Percentiles rank a stretch among this genome's conserved stretches.
phyloP scores from a whole-genome alignment of 805 yeast species.

The Yarrowia sp. region DNA sequence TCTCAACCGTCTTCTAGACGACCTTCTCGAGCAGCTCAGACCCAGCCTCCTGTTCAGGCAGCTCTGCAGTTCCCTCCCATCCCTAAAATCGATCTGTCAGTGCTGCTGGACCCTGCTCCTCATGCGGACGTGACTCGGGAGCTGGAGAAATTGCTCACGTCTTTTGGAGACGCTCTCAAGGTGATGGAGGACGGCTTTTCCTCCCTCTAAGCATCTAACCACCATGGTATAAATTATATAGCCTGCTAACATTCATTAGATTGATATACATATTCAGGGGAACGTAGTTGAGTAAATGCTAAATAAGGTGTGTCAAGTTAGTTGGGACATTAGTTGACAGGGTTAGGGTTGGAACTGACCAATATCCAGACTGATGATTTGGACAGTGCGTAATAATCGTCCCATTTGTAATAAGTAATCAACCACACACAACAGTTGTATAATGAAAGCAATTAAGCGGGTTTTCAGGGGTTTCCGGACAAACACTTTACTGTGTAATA shows the following conservation, averaged over 20 bases:
- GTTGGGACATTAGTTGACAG: not conserved
- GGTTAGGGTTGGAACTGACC: not conserved
- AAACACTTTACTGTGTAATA: too few relatives aligned
- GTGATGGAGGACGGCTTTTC: slow-evolving; percentile 28
- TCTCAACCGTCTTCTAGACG: slow-evolving; percentile 16
- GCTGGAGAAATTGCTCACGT: slow-evolving; percentile 37
- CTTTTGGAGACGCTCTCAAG: slow-evolving; percentile 35
- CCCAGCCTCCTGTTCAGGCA: slow-evolving; percentile 19
- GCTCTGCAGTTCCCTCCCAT: slow-evolving; percentile 30
- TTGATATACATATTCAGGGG: not conserved
- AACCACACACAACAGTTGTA: not conserved
- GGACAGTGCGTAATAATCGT: not conserved
- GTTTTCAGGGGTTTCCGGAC: too few relatives aligned
- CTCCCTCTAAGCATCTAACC: not conserved
- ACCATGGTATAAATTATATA: slow-evolving; percentile 13
- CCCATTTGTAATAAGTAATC: slow-evolving; percentile 9
- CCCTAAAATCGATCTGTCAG: slow-evolving; percentile 40
- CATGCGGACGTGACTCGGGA: slow-evolving; percentile 38
- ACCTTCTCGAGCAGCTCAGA: slow-evolving; percentile 13
- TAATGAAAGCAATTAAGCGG: not conserved
- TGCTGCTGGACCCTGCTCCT: slow-evolving; percentile 43
- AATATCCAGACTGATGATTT: not conserved
- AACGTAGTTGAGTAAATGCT: too few relatives aligned
- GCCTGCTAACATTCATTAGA: slow-evolving; percentile 12
- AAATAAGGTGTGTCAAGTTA: too few relatives aligned